phyloP scores from a whole-genome alignment of 768 basidiomycete species.

The Boletales sp. region DNA sequence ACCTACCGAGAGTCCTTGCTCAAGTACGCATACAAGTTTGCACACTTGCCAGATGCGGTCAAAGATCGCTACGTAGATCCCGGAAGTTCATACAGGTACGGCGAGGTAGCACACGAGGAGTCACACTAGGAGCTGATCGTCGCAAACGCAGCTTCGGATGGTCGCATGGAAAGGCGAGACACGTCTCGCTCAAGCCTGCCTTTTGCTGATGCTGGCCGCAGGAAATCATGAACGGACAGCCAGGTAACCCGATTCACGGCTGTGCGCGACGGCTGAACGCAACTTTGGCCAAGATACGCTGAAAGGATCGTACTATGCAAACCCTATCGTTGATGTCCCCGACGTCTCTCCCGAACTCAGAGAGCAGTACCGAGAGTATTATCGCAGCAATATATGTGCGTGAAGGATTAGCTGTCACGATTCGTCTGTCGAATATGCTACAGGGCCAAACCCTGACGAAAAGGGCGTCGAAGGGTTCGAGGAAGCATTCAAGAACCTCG shows the following conservation, averaged over 20 bases:
- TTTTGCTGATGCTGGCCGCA: constrained; percentile 20
- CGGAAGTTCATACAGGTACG: constrained; percentile 70
- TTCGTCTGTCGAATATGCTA: not conserved
- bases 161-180: constrained; percentile 85
- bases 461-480: constrained; percentile 72
- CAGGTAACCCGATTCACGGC: constrained; percentile 41
- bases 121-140: not conserved
- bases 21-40: constrained; percentile 71
- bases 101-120: not conserved
- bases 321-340: constrained; percentile 63
- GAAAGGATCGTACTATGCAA: constrained; percentile 94
- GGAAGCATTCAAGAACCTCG: constrained; percentile 83
- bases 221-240: constrained; percentile 96
- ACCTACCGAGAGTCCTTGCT: constrained; percentile 68
- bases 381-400: constrained; percentile 84
- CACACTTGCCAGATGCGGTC: constrained; percentile 57
- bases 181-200: not conserved
- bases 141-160: constrained; percentile 74
- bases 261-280: not conserved
- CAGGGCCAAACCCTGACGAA: constrained; percentile 66
- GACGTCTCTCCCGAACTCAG: constrained; percentile 55
- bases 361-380: constrained; percentile 74
- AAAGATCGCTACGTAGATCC: constrained; percentile 77
- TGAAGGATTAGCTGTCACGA: not conserved
- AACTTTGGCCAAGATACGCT: constrained; percentile 54